Evolutionary conservation across 1,139 yeast species (phyloP).

Genomic region (Nadsonia starkeyi-henricii): DNA sequence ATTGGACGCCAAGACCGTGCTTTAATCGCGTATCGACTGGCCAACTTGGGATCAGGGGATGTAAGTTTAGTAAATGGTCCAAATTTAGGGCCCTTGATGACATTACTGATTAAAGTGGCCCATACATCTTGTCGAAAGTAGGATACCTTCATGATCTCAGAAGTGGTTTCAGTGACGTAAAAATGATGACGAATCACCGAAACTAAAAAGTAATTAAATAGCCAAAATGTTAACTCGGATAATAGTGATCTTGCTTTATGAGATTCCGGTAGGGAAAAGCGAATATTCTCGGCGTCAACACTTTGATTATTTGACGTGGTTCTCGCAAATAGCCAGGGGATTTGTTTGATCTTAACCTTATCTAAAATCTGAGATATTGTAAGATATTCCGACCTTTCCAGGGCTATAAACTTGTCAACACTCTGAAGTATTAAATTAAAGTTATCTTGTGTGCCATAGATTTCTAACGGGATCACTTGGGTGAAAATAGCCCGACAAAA

Average conservation of each 20-base stretch:
- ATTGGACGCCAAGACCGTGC: constrained; percentile 3
- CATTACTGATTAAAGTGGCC: background rate
- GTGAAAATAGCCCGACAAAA: background rate
- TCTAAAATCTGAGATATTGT: background rate
- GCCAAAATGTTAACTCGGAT: background rate
- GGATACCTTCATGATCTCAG: background rate
- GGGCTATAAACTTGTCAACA: background rate
- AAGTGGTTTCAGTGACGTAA: background rate
- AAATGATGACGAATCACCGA: background rate
- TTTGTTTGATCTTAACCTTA: background rate
- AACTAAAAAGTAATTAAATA: background rate
- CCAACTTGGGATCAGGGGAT: background rate
- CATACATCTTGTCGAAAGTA: background rate
- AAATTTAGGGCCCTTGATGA: background rate
- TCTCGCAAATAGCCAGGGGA: background rate
- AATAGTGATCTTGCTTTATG: background rate
- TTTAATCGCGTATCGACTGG: too few relatives aligned
- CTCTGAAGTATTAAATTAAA: background rate
- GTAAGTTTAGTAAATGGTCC: background rate
- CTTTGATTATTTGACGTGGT: too few relatives aligned
- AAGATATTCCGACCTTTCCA: background rate
- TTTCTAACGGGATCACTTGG: background rate
- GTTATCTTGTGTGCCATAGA: background rate
- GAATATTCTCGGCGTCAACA: background rate
- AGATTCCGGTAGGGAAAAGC: background rate